A percentile compares a stretch with the other conserved stretches of the same genome.
phyloP scores from a whole-genome alignment of 345 rosid genomes.

The Bruguiera sexangula region DNA sequence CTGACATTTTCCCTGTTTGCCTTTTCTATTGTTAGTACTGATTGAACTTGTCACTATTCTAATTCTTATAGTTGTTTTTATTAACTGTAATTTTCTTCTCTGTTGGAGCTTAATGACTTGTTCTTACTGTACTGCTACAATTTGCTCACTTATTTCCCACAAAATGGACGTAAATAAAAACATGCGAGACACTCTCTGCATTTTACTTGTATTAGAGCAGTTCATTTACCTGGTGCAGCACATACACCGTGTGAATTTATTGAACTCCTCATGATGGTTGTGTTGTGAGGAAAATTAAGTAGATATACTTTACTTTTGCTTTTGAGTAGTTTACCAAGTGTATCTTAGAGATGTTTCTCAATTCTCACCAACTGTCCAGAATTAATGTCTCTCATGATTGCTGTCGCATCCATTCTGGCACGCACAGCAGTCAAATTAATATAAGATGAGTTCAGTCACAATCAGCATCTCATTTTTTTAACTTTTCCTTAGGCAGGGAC shows the following conservation, averaged over 20 bases:
- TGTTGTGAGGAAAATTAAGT: not conserved
- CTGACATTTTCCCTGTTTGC: conserved; percentile 2
- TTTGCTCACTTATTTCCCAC: too few species aligned
- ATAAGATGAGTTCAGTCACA: not conserved
- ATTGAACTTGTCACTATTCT: not conserved
- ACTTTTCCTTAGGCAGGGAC: conserved; percentile 72
- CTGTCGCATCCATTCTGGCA: not conserved
- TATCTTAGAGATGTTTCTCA: not conserved
- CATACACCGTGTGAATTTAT: not conserved
- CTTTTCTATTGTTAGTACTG: conserved; percentile 3
- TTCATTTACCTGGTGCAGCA: too few species aligned
- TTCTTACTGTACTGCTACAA: not conserved
- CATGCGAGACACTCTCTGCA: too few species aligned
- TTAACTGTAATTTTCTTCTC: too few species aligned
- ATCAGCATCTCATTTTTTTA: not conserved
- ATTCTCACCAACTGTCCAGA: not conserved
- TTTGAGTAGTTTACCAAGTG: not conserved
- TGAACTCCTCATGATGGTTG: not conserved
- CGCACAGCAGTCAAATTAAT: not conserved
- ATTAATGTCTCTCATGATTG: not conserved
- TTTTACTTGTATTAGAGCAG: too few species aligned
- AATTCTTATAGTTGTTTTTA: too few species aligned
- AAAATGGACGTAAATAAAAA: too few species aligned
- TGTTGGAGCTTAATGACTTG: not conserved
- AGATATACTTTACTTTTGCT: not conserved